Conservation (phyloP, 2,329 filamentous ascomycete species). For the Alternaria brassicicola region DNA sequence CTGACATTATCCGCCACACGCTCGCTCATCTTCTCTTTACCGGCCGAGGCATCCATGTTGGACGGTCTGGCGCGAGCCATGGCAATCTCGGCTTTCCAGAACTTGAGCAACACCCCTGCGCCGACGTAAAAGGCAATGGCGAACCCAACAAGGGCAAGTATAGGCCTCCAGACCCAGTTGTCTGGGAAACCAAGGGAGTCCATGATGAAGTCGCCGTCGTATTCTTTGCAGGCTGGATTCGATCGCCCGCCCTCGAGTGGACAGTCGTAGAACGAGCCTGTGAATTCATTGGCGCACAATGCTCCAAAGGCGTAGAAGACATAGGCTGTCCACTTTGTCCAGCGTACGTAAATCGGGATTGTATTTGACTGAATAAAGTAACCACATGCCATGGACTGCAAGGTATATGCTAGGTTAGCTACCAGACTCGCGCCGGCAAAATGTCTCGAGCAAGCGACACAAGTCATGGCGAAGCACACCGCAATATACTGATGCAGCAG, state of each 20-base stretch:
- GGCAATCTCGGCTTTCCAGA: constrained; percentile 70
- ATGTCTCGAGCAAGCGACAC: constrained; percentile 68
- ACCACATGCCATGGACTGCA: constrained; percentile 76
- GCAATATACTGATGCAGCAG: constrained; percentile 75
- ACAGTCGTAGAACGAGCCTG: constrained; percentile 74
- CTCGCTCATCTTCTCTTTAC: constrained; percentile 71
- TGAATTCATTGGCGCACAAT: constrained; percentile 74
- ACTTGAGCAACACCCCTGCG: constrained; percentile 67
- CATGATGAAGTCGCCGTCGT: constrained; percentile 73
- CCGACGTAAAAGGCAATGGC: constrained; percentile 66
- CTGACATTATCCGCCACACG: constrained; percentile 61
- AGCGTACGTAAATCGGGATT: constrained; percentile 78
- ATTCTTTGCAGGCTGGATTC: constrained; percentile 70
- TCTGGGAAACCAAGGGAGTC: constrained; percentile 69
- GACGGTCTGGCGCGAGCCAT: constrained; percentile 66
- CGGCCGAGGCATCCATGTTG: constrained; percentile 66
- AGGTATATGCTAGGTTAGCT: constrained; percentile 72
- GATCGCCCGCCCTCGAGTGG: constrained; percentile 65
- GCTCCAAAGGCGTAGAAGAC: constrained; percentile 74
- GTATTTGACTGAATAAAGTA: constrained; percentile 77
- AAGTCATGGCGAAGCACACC: constrained; percentile 72
- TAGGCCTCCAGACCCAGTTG: constrained; percentile 71
- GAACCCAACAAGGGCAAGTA: constrained; percentile 67
- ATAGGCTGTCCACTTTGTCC: constrained; percentile 73
- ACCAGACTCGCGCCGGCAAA: constrained; percentile 75